These are phyloP conservation scores for Gamarada debralockiae DNA, from an alignment of 495 filamentous ascomycete genomes.

Conservation along the genomic window DNA sequence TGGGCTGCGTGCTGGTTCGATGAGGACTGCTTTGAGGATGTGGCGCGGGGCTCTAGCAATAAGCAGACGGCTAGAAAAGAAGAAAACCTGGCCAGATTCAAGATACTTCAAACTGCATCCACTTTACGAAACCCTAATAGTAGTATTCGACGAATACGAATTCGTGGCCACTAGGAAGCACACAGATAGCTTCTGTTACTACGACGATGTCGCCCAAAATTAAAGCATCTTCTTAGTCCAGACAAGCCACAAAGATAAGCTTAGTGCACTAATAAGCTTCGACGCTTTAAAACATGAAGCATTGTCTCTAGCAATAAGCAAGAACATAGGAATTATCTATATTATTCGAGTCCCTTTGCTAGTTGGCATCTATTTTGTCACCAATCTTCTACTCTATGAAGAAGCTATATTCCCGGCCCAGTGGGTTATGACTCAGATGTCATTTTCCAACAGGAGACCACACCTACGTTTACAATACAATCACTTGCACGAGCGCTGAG, in stretches of 20 bases:
- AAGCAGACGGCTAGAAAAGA: too few relatives aligned
- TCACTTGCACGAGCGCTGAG: too few relatives aligned
- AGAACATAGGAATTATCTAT: conserved; percentile 9
- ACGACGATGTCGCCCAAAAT: conserved; percentile 10
- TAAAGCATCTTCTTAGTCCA: conserved; percentile 18
- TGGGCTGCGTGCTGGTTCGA: neutral
- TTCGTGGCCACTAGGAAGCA: conserved; percentile 8
- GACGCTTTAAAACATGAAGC: conserved; percentile 14
- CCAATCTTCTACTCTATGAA: conserved; percentile 8
- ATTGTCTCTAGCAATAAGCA: conserved; percentile 7
- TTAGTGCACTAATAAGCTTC: conserved; percentile 25
- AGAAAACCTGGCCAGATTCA: conserved; percentile 3
- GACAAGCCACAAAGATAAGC: conserved; percentile 20
- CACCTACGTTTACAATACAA: too few relatives aligned
- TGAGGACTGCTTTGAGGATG: neutral
- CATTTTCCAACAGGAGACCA: too few relatives aligned
- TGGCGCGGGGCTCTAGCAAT: too few relatives aligned
- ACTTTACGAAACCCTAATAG: conserved; percentile 4
- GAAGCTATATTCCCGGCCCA: conserved; percentile 8
- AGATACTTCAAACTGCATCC: conserved; percentile 13
- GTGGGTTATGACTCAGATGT: too few relatives aligned
- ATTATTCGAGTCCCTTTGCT: conserved; percentile 10
- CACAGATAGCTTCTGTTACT: conserved; percentile 10
- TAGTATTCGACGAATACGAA: conserved; percentile 9
- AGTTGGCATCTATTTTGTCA: conserved; percentile 7